These are phyloP conservation scores for Amphicarpaea edgeworthii DNA, from an alignment of 306 rosid genomes.

Conservation along the genomic window DNA sequence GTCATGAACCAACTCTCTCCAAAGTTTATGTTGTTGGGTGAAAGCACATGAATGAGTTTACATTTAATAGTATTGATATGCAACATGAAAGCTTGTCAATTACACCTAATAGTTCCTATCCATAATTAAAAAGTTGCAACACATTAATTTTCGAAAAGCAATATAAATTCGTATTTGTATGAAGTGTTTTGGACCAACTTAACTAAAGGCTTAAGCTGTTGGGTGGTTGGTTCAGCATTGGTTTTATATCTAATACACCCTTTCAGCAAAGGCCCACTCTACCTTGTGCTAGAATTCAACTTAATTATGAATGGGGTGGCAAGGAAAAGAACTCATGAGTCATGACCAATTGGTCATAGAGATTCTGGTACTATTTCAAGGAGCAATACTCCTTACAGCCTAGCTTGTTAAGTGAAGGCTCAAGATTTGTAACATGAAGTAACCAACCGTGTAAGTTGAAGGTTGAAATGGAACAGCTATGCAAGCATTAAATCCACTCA, in stretches of 20 bases:
- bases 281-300: neutral
- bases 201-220: too few relatives aligned
- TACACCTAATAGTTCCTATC: too few relatives aligned
- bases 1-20: neutral
- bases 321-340: neutral
- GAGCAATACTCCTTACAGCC: neutral
- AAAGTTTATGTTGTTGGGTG: neutral
- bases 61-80: too few relatives aligned
- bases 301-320: neutral
- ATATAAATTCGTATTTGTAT: too few relatives aligned
- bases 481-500: slow-evolving; percentile 11
- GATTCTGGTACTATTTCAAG: neutral
- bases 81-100: too few relatives aligned
- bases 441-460: neutral
- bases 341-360: neutral
- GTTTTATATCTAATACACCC: too few relatives aligned
- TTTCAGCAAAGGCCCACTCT: too few relatives aligned
- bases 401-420: neutral
- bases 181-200: too few relatives aligned
- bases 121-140: too few relatives aligned
- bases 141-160: too few relatives aligned
- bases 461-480: slow-evolving; percentile 10
- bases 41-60: neutral
- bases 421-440: slow-evolving; percentile 4
- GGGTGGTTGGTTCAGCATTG: too few relatives aligned